Conservation (phyloP, 2,329 filamentous ascomycete species). For the Fusarium pininemorale region DNA sequence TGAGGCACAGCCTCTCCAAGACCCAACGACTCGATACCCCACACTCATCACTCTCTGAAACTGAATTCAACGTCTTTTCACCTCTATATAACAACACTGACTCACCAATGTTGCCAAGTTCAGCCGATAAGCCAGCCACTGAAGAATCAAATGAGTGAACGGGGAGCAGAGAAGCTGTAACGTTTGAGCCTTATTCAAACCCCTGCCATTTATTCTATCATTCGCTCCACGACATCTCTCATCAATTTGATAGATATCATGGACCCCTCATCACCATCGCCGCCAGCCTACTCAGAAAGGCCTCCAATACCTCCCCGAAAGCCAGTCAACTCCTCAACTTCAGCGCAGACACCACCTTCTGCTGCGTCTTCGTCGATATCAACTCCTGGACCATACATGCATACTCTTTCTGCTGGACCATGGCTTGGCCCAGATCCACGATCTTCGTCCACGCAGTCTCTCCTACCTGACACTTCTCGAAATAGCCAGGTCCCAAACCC, state of each 20-base stretch:
- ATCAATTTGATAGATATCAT: slow-evolving; percentile 1
- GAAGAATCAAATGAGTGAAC: background rate
- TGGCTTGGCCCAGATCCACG: slow-evolving; percentile 54
- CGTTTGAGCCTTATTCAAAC: background rate
- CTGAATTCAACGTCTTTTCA: background rate
- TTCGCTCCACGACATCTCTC: background rate
- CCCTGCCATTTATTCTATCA: background rate
- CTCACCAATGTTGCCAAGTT: background rate
- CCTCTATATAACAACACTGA: background rate
- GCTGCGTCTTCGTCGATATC: slow-evolving; percentile 1
- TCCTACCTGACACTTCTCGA: slow-evolving; percentile 43
- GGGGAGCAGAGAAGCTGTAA: background rate
- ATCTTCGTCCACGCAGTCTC: slow-evolving; percentile 59
- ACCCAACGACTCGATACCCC: slow-evolving; percentile 12
- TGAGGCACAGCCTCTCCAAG: slow-evolving; percentile 11
- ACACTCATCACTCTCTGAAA: slow-evolving; percentile 4
- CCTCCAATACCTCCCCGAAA: slow-evolving; percentile 27
- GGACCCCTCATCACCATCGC: slow-evolving; percentile 21
- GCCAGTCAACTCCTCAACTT: slow-evolving; percentile 13
- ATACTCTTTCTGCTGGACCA: slow-evolving; percentile 2
- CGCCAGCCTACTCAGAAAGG: slow-evolving; percentile 28
- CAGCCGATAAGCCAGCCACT: background rate
- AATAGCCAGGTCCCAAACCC: slow-evolving; percentile 1
- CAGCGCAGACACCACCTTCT: slow-evolving; percentile 2
- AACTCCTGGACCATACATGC: slow-evolving; percentile 1